Evolutionary conservation across 345 rosid genomes (phyloP).

Genomic region (Physaria fendleri): DNA sequence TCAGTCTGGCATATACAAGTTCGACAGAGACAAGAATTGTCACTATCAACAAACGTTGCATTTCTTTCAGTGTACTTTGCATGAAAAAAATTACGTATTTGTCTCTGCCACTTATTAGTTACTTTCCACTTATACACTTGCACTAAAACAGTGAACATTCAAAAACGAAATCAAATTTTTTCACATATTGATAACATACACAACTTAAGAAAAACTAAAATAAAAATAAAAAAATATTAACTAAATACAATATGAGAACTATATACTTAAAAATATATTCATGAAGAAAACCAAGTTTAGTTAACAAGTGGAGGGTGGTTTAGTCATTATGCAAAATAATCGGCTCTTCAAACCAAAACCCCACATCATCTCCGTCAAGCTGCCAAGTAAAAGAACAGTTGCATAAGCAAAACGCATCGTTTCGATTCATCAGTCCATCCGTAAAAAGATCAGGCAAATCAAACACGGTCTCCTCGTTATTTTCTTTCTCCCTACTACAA

Average conservation of each 20-base stretch:
- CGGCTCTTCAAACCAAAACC: slow-evolving; percentile 53
- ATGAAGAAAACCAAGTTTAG: neutral
- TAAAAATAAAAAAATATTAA: neutral
- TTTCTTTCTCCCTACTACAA: slow-evolving; percentile 27
- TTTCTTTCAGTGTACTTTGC: neutral
- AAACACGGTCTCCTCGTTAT: slow-evolving; percentile 53
- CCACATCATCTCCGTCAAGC: slow-evolving; percentile 42
- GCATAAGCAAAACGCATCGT: slow-evolving; percentile 31
- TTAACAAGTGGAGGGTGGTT: neutral
- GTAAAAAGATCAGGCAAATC: slow-evolving; percentile 81
- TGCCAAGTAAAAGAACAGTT: slow-evolving; percentile 55
- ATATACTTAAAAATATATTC: neutral
- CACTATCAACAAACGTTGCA: slow-evolving; percentile 13
- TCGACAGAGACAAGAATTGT: neutral
- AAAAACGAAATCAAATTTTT: neutral
- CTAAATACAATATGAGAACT: neutral
- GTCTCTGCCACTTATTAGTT: neutral
- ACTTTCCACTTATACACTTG: neutral
- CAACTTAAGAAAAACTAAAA: neutral
- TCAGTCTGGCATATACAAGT: neutral
- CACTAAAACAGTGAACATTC: neutral
- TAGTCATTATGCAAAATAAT: slow-evolving; percentile 34
- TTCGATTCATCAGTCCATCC: slow-evolving; percentile 27
- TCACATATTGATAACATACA: neutral
- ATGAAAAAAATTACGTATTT: neutral